Evolutionary conservation across 345 rosid species (phyloP).

Genomic region (Linum trigynum): DNA sequence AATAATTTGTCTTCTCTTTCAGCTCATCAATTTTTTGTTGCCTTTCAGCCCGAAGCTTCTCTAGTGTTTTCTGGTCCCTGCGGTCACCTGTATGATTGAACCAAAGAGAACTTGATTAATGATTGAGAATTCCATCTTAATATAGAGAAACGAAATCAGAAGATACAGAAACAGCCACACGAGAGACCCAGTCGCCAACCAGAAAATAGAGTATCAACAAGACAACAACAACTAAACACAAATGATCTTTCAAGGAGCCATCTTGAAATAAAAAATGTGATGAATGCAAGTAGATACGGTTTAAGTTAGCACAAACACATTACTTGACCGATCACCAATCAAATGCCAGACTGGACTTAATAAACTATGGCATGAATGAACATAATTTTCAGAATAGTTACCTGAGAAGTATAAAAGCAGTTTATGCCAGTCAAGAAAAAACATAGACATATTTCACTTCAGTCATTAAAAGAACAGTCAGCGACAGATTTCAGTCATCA

Average conservation of each 20-base stretch:
- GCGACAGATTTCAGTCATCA: too few relatives aligned
- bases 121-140: neutral
- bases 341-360: neutral
- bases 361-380: neutral
- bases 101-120: neutral
- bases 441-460: neutral
- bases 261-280: neutral
- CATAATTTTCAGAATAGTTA: neutral
- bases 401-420: neutral
- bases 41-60: constrained; percentile 78
- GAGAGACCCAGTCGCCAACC: neutral
- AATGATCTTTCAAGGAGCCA: neutral
- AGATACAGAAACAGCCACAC: neutral
- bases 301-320: too few relatives aligned
- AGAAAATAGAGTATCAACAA: neutral
- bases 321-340: too few relatives aligned
- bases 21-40: constrained; percentile 86
- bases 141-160: neutral
- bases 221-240: neutral
- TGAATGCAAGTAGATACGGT: neutral
- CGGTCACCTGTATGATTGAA: constrained; percentile 46
- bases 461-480: too few relatives aligned
- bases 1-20: constrained; percentile 88
- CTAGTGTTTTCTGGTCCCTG: constrained; percentile 74
- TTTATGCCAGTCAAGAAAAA: neutral